Evolutionary conservation across 768 basidiomycete genomes (phyloP), one percentile per base, ranked within the genome.

Genomic region (Boletus subcaerulescens): DNA sequence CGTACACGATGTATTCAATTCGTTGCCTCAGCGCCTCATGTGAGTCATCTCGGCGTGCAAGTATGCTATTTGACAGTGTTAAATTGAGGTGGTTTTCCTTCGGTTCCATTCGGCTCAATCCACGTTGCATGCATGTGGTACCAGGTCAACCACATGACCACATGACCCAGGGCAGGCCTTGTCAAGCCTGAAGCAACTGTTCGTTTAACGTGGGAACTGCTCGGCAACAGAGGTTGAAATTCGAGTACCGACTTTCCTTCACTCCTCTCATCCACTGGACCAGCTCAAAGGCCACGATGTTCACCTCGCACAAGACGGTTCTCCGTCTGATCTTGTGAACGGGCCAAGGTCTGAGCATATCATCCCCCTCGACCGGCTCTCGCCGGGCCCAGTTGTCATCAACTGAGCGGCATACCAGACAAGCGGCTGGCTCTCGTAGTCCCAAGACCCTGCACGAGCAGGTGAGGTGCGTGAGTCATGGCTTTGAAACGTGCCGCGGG

Each of bases 321-420:
- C 31, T 12, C 46, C 57, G 52, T 71, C 65, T 63, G 61, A 54
- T 52, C 60, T 84, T 68, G 77, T 82, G 82, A 86, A 83, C 84
- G 83, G 83, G 84, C 79, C 77, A 87, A 87, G 83, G 82, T 87
- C 84, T 85, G 85, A 87, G 84, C 69, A 78, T 81, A 66, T 58
- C 79, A 71, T 80, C 81, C 80, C 78, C 78, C 78, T 77, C 55
- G 78, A 81, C 77, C 60, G 82, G 72, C 78, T 74, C 80, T 81
- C 78, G 81, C 79, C 60, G 85, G 75, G 78, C 70, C 80, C 73
- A 73, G 78, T 74, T 73, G 69, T 78, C 78, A 84, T 63, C 65
- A 63, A 74, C 75, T 74, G 73, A 80, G 78, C 78, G 76, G 71
- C 81, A 77, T 79, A 86, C 82, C 83, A 85, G 84, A 84, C 79